These are phyloP conservation scores for Amylostereum areolatum DNA, from an alignment of 1,284 basidiomycete species.

Conservation along the genomic window DNA sequence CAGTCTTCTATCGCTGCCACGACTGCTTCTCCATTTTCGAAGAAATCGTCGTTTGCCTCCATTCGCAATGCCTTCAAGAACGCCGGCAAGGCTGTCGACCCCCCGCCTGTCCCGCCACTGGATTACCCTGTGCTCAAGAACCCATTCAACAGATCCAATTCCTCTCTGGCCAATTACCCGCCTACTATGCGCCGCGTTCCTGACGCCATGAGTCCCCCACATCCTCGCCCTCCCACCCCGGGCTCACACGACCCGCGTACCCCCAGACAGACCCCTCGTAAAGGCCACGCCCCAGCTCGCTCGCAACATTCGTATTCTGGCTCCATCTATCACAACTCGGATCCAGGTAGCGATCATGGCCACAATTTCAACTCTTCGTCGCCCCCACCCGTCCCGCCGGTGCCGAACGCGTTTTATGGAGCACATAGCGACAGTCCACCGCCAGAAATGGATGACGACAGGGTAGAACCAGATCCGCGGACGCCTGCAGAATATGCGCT, in stretches of 20 bases:
- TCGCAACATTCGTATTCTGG: slow-evolving; percentile 72
- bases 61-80: slow-evolving; percentile 86
- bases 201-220: slow-evolving; percentile 34
- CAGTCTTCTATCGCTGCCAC: slow-evolving; percentile 61
- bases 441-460: slow-evolving; percentile 52
- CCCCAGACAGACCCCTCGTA: slow-evolving; percentile 35
- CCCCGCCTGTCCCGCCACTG: slow-evolving; percentile 62
- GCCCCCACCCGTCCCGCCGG: slow-evolving; percentile 70
- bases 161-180: slow-evolving; percentile 49
- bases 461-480: slow-evolving; percentile 60
- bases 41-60: slow-evolving; percentile 83
- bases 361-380: slow-evolving; percentile 41
- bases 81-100: slow-evolving; percentile 41
- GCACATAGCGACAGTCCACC: slow-evolving; percentile 42
- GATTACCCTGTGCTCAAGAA: slow-evolving; percentile 72
- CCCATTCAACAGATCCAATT: slow-evolving; percentile 74
- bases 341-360: slow-evolving; percentile 62
- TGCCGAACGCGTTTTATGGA: slow-evolving; percentile 52
- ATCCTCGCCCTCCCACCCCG: slow-evolving; percentile 59
- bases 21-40: slow-evolving; percentile 51
- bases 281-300: slow-evolving; percentile 52
- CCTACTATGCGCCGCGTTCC: slow-evolving; percentile 28
- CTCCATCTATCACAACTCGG: slow-evolving; percentile 63
- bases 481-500: slow-evolving; percentile 85
- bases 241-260: slow-evolving; percentile 41